Evolutionary conservation across 768 basidiomycete genomes (phyloP).

Genomic region (Nevesoporus exiguus): DNA sequence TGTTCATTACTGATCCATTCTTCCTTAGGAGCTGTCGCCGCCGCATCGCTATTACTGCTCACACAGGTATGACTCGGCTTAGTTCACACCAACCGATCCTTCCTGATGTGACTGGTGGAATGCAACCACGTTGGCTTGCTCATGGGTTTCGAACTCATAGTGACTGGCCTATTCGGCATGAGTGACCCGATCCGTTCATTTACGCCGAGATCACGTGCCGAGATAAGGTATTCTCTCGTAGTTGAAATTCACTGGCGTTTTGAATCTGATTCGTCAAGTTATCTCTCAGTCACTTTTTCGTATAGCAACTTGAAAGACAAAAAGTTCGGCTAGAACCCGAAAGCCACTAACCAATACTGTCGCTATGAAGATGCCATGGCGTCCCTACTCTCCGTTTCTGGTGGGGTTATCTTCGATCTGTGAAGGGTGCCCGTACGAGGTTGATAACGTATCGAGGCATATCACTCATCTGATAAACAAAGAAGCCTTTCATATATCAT

Average conservation of each 20-base stretch:
- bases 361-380: conserved; percentile 7
- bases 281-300: neutral
- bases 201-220: conserved; percentile 4
- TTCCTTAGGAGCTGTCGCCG: neutral
- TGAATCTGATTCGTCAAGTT: conserved; percentile 4
- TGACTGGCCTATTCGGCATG: neutral
- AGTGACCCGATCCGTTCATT: conserved; percentile 2
- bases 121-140: neutral
- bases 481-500: conserved; percentile 16
- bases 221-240: neutral
- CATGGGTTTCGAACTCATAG: neutral
- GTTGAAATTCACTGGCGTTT: neutral
- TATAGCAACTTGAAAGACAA: conserved; percentile 6
- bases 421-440: neutral
- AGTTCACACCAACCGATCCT: neutral
- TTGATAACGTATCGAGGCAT: conserved; percentile 23
- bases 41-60: neutral
- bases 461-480: conserved; percentile 6
- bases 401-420: neutral
- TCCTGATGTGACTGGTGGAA: conserved; percentile 6
- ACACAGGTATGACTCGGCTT: conserved; percentile 6
- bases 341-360: neutral
- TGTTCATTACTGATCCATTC: conserved; percentile 9
- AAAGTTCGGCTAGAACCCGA: conserved; percentile 1
- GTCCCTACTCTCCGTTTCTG: neutral